Evolutionary conservation across 2,329 filamentous ascomycete species (phyloP), one percentile per base, ranked within the genome.

Genomic region (Xylaria sp.): DNA sequence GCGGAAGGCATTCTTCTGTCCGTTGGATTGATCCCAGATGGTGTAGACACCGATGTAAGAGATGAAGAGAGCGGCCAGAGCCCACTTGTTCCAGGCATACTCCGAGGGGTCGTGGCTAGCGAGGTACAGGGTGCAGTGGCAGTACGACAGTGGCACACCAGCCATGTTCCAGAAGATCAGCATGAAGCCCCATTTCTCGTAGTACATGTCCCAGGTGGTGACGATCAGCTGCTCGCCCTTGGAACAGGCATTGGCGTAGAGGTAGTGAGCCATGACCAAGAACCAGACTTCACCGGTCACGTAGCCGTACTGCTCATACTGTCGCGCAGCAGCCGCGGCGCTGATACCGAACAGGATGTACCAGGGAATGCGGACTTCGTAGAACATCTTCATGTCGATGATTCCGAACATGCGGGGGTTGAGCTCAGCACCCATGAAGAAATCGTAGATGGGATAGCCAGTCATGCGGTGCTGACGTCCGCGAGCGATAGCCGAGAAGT

Each of bases 181-280:
- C 92, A 96, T 96, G 80, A 96, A 96, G 55, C 92, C 92, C 85
- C 90, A 92, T 78, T 96, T 96, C 80, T 96, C 92, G 69, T 91
- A 93, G 80, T 95, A 96, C 88, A 96, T 96, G 70, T 96, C 92
- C 88, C 92, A 96, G 54, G 91, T 94, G 7, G 89, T 89, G 60
- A 91, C 83, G 74, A 96, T 96, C 72, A 91, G 84, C 76, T 96
- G 91, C 76, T 96, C 92, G 52, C 89, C 92, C 79, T 96, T 96
- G 67, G 88, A 86, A 78, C 92, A 96, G 56, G 92, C 91, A 74
- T 95, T 94, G 71, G 91, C 91, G 70, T 96, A 96, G 51, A 96
- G 82, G 76, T 89, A 96, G 76, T 96, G 91, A 0, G 92, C 92
- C 83, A 96, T 87, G 65, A 96, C 76, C 49, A 96, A 77, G 78